phyloP scores from a whole-genome alignment of 1,139 yeast genomes.

The Yamadazyma dendronema region DNA sequence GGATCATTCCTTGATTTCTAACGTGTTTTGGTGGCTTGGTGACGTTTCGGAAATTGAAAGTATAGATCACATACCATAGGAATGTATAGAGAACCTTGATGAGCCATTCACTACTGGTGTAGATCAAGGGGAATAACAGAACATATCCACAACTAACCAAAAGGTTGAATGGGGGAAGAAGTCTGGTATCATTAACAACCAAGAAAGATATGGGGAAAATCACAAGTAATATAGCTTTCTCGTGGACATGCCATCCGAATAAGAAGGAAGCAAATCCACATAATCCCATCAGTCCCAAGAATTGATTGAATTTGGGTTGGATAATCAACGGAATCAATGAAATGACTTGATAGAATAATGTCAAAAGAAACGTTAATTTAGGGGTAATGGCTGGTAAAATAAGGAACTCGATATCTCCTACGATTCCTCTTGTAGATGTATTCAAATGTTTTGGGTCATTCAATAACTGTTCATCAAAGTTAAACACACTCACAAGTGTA shows the following conservation, averaged over 20 bases:
- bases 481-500: constrained; percentile 31
- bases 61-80: constrained; percentile 81
- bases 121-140: constrained; percentile 83
- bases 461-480: constrained; percentile 30
- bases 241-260: constrained; percentile 99
- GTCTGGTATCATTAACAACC: constrained; percentile 67
- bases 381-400: constrained; percentile 83
- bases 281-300: constrained; percentile 78
- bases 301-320: constrained; percentile 74
- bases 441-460: constrained; percentile 25
- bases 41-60: constrained; percentile 67
- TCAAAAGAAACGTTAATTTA: constrained; percentile 68
- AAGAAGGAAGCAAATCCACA: constrained; percentile 91
- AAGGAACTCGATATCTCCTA: constrained; percentile 83
- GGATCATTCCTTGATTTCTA: constrained; percentile 45
- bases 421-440: constrained; percentile 79
- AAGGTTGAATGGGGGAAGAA: constrained; percentile 64
- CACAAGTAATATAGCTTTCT: constrained; percentile 85
- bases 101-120: constrained; percentile 75
- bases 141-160: constrained; percentile 81
- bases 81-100: constrained; percentile 76
- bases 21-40: constrained; percentile 54
- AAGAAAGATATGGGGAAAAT: constrained; percentile 88
- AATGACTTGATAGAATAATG: constrained; percentile 76
- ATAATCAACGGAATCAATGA: constrained; percentile 75